Evolutionary conservation across 2,329 filamentous ascomycete species (phyloP).

Genomic region (Cercospora nicotianae): DNA sequence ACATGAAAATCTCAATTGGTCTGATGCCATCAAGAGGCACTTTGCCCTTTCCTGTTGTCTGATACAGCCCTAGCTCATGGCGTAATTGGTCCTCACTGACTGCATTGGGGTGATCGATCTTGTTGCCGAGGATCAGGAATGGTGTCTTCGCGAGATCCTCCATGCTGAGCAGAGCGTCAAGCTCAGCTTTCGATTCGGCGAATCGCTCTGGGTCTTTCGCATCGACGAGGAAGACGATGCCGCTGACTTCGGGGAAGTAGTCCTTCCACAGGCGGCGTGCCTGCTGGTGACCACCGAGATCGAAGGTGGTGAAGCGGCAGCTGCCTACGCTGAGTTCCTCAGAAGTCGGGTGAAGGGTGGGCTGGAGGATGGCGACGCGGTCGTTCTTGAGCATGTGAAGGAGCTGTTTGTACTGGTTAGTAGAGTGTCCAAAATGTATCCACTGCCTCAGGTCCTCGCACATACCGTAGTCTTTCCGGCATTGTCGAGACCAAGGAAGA

Average conservation of each 20-base stretch:
- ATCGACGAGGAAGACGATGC: constrained; percentile 96
- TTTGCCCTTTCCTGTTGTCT: constrained; percentile 93
- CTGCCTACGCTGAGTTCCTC: constrained; percentile 92
- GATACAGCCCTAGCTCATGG: constrained; percentile 88
- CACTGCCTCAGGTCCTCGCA: not conserved
- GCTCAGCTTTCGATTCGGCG: constrained; percentile 90
- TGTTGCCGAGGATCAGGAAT: constrained; percentile 95
- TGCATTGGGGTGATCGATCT: constrained; percentile 97
- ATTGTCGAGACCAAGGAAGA: constrained; percentile 91
- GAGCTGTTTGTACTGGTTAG: constrained; percentile 45
- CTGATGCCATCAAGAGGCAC: constrained; percentile 87
- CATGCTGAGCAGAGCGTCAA: constrained; percentile 90
- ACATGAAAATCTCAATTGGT: constrained; percentile 98
- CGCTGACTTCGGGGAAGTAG: constrained; percentile 94
- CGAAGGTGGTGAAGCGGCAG: constrained; percentile 79
- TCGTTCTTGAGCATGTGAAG: constrained; percentile 98
- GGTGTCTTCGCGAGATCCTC: constrained; percentile 95
- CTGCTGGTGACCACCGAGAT: constrained; percentile 91
- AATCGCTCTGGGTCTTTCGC: constrained; percentile 97
- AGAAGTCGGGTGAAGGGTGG: constrained; percentile 87
- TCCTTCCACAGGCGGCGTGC: constrained; percentile 94
- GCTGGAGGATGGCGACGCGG: constrained; percentile 85
- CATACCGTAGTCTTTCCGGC: constrained; percentile 80
- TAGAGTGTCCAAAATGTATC: not conserved
- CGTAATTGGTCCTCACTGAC: constrained; percentile 94